phyloP scores from a whole-genome alignment of 108 stramenopile genomes.

The Phaeodactylum tricornutum region DNA sequence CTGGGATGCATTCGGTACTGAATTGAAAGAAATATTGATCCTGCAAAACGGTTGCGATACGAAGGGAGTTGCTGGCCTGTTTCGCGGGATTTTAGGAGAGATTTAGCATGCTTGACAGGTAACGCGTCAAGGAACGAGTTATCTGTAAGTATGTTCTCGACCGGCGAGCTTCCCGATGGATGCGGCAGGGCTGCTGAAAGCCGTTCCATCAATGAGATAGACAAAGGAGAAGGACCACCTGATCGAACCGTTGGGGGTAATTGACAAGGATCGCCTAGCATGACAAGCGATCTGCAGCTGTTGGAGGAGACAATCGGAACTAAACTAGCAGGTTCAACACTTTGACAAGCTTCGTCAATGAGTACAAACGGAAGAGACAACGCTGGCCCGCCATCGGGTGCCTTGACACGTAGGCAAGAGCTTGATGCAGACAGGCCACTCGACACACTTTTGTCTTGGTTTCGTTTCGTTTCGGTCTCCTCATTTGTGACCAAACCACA shows the following conservation, averaged over 20 bases:
- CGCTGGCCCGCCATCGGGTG: slow-evolving; percentile 71
- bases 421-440: slow-evolving; percentile 14
- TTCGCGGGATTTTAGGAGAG: slow-evolving; percentile 14
- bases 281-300: slow-evolving; percentile 62
- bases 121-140: slow-evolving; percentile 47
- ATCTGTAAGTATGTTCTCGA: slow-evolving; percentile 43
- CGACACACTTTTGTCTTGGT: background rate
- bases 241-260: slow-evolving; percentile 77
- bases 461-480: slow-evolving; percentile 9
- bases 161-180: slow-evolving; percentile 10
- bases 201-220: slow-evolving; percentile 73
- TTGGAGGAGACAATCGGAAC: slow-evolving; percentile 75
- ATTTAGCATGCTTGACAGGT: slow-evolving; percentile 54
- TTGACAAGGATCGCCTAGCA: slow-evolving; percentile 89
- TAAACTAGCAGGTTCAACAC: slow-evolving; percentile 86
- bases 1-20: slow-evolving; percentile 96
- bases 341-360: slow-evolving; percentile 90
- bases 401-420: slow-evolving; percentile 17
- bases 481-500: slow-evolving; percentile 60
- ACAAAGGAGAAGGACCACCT: slow-evolving; percentile 42
- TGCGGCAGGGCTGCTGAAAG: slow-evolving; percentile 50
- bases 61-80: slow-evolving; percentile 11
- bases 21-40: slow-evolving; percentile 79
- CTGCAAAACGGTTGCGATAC: slow-evolving; percentile 68
- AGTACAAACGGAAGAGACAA: slow-evolving; percentile 78